Evolutionary conservation across 257 asterid species (phyloP).

Genomic region (Haberlea rhodopensis): DNA sequence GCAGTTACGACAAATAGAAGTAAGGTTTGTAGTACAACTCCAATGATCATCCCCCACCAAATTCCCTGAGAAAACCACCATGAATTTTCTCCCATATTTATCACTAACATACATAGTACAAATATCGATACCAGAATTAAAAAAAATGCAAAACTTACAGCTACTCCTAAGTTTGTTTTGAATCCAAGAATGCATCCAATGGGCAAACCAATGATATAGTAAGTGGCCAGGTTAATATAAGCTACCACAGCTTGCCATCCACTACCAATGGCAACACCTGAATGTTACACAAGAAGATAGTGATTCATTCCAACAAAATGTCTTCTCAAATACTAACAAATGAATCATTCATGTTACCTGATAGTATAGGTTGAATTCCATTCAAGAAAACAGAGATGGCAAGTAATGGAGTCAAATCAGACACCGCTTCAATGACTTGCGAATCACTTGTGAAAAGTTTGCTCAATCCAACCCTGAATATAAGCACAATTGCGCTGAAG

Average conservation of each 20-base stretch:
- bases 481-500: constrained; percentile 27
- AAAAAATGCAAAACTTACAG: constrained; percentile 14
- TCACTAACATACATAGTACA: not conserved
- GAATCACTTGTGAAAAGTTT: constrained; percentile 33
- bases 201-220: constrained; percentile 32
- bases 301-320: not conserved
- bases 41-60: constrained; percentile 38
- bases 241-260: constrained; percentile 42
- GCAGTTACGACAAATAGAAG: constrained; percentile 22
- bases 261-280: constrained; percentile 40
- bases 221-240: constrained; percentile 28
- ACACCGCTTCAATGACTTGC: constrained; percentile 26
- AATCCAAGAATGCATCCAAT: constrained; percentile 33
- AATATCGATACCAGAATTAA: not conserved
- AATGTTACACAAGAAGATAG: not conserved
- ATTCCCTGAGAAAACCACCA: constrained; percentile 25
- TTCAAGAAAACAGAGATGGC: constrained; percentile 34
- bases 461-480: constrained; percentile 30
- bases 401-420: constrained; percentile 30
- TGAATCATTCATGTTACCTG: constrained; percentile 21
- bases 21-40: constrained; percentile 26
- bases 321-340: not conserved
- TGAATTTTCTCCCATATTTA: not conserved
- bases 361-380: constrained; percentile 34
- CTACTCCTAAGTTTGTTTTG: constrained; percentile 32